phyloP scores from a whole-genome alignment of 2,329 filamentous ascomycete genomes.

The Colletotrichum noveboracense region DNA sequence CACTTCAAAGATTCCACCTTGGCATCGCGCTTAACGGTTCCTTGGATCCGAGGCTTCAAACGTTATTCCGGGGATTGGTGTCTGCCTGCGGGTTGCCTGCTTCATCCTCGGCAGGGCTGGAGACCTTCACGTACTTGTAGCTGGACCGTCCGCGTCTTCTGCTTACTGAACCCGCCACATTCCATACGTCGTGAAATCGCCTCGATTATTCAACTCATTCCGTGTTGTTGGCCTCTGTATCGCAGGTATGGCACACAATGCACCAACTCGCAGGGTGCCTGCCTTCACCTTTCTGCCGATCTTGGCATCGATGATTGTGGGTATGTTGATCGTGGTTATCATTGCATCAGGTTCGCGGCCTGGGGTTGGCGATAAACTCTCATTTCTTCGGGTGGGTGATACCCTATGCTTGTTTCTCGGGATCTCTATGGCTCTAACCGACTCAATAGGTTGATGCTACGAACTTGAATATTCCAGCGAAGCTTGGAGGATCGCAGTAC shows the following conservation, averaged over 20 bases:
- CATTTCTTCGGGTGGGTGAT: slow-evolving; percentile 36
- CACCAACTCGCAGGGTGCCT: not conserved
- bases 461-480: slow-evolving; percentile 31
- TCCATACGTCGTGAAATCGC: not conserved
- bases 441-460: slow-evolving; percentile 32
- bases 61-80: not conserved
- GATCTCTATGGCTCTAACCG: not conserved
- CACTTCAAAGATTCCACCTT: not conserved
- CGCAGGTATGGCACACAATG: slow-evolving; percentile 14
- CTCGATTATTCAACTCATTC: not conserved
- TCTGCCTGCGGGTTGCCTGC: not conserved
- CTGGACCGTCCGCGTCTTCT: not conserved
- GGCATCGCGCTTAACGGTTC: not conserved
- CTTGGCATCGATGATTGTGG: slow-evolving; percentile 27
- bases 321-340: slow-evolving; percentile 30
- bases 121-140: not conserved
- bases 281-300: slow-evolving; percentile 22
- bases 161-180: not conserved
- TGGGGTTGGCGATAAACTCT: slow-evolving; percentile 26
- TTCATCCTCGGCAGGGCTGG: not conserved
- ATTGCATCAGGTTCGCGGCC: slow-evolving; percentile 32
- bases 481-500: slow-evolving; percentile 33
- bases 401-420: not conserved
- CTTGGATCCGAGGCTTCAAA: not conserved
- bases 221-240: not conserved